phyloP scores from a whole-genome alignment of 805 yeast genomes.

The Wickerhamomyces sydowiorum region DNA sequence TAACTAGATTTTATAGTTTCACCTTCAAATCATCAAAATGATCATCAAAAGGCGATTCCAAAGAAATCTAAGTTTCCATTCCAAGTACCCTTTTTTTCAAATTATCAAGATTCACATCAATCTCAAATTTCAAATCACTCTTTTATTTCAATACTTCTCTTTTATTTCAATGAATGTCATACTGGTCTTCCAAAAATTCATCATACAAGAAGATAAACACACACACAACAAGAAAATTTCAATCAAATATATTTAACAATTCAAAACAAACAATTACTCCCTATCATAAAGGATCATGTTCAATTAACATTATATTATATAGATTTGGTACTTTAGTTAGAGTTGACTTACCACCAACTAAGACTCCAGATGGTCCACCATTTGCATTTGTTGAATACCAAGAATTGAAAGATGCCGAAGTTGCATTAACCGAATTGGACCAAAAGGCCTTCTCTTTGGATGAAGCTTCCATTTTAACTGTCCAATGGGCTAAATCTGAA shows the following conservation, averaged over 20 bases:
- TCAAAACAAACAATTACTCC: background rate
- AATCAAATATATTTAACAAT: no score
- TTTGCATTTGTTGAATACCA: conserved; percentile 61
- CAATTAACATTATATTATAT: background rate
- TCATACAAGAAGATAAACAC: background rate
- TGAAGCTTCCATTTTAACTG: conserved; percentile 34
- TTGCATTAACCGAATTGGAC: conserved; percentile 41
- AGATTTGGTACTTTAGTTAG: conserved; percentile 54
- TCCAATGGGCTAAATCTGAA: conserved; percentile 52
- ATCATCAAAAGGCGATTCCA: background rate
- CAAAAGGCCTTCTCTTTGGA: conserved; percentile 40
- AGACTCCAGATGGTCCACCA: conserved; percentile 51
- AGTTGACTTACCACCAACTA: conserved; percentile 59
- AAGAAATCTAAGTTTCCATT: background rate
- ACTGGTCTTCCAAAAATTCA: no score
- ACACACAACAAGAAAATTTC: background rate
- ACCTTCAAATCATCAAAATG: background rate
- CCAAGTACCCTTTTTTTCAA: background rate
- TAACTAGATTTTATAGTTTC: background rate
- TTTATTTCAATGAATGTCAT: no score
- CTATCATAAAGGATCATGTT: background rate
- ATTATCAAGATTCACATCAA: conserved; percentile 5
- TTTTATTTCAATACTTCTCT: no score
- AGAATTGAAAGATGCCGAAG: conserved; percentile 45
- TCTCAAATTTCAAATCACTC: conserved; percentile 4